A percentile compares a stretch with the other conserved stretches of the same genome.
Conservation (phyloP, 495 filamentous ascomycete genomes). For the Daldinia loculata region DNA sequence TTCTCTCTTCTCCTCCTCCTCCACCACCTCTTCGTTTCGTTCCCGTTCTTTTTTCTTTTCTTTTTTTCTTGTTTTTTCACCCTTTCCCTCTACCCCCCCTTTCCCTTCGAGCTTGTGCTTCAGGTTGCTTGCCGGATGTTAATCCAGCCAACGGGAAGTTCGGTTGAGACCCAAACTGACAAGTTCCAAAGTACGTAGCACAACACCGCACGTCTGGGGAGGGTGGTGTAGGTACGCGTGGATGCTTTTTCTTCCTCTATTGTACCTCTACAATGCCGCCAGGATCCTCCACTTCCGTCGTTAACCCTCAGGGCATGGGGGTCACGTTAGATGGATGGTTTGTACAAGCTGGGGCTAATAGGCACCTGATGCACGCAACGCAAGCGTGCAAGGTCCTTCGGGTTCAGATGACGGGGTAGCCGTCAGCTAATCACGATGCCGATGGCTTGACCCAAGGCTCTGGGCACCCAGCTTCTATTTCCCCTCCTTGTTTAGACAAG, state of each 20-base stretch:
- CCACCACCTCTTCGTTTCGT: background rate
- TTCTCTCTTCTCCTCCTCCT: conserved; percentile 1
- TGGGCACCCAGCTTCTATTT: conserved; percentile 43
- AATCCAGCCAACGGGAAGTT: conserved; percentile 34
- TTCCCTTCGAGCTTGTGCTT: conserved; percentile 37
- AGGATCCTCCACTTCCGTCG: conserved; percentile 34
- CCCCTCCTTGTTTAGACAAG: conserved; percentile 39
- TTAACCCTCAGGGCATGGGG: conserved; percentile 39
- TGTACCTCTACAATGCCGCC: conserved; percentile 38
- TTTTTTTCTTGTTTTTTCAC: conserved; percentile 2
- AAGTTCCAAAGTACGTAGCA: conserved; percentile 32
- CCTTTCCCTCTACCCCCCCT: conserved; percentile 7
- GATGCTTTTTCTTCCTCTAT: conserved; percentile 35
- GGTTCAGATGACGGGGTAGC: conserved; percentile 46
- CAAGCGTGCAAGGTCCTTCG: conserved; percentile 44
- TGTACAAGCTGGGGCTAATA: conserved; percentile 45
- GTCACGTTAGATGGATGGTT: conserved; percentile 46
- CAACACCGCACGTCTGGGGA: conserved; percentile 33
- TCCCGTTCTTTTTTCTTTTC: background rate
- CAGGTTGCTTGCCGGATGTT: conserved; percentile 38
- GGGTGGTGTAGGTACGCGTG: conserved; percentile 31
- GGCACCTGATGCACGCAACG: conserved; percentile 48
- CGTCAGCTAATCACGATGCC: conserved; percentile 46
- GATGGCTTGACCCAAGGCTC: conserved; percentile 46
- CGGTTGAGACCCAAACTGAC: conserved; percentile 33